These are phyloP conservation scores for Globisporangium sylvaticum DNA, from an alignment of 352 stramenopile species.

Conservation along the genomic window DNA sequence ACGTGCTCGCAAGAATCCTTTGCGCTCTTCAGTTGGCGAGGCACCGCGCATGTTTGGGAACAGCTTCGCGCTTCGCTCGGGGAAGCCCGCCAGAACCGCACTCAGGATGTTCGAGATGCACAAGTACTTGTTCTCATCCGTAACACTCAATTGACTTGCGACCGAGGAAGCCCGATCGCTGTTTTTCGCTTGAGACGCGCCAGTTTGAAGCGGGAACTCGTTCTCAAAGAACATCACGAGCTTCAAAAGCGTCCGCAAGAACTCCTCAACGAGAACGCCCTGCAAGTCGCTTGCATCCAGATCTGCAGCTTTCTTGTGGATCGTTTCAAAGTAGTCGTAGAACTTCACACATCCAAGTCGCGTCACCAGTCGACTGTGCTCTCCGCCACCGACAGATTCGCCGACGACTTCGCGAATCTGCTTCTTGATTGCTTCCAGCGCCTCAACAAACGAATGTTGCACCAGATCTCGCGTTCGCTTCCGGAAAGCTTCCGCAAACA, in stretches of 20 bases:
- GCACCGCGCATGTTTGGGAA: conserved; percentile 33
- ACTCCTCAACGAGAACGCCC: conserved; percentile 70
- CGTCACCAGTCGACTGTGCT: conserved; percentile 16
- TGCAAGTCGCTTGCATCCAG: conserved; percentile 75
- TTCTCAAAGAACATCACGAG: conserved; percentile 73
- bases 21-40: conserved; percentile 6
- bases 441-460: conserved; percentile 70
- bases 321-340: conserved; percentile 73
- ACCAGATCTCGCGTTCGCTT: conserved; percentile 66
- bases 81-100: conserved; percentile 53
- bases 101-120: conserved; percentile 68
- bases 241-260: conserved; percentile 67
- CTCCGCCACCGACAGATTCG: conserved; percentile 18
- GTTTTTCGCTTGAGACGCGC: background rate
- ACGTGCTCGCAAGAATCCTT: conserved; percentile 9
- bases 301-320: conserved; percentile 58
- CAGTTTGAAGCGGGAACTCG: conserved; percentile 35
- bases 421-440: conserved; percentile 62
- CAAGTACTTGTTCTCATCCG: conserved; percentile 35
- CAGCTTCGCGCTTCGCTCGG: conserved; percentile 34
- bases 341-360: conserved; percentile 55
- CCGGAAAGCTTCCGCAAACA: conserved; percentile 64
- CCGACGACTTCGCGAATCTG: conserved; percentile 46
- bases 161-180: background rate
- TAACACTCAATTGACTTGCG: background rate